Evolutionary conservation across 495 filamentous ascomycete genomes (phyloP).

Genomic region (Xanthoparmelia taractica): DNA sequence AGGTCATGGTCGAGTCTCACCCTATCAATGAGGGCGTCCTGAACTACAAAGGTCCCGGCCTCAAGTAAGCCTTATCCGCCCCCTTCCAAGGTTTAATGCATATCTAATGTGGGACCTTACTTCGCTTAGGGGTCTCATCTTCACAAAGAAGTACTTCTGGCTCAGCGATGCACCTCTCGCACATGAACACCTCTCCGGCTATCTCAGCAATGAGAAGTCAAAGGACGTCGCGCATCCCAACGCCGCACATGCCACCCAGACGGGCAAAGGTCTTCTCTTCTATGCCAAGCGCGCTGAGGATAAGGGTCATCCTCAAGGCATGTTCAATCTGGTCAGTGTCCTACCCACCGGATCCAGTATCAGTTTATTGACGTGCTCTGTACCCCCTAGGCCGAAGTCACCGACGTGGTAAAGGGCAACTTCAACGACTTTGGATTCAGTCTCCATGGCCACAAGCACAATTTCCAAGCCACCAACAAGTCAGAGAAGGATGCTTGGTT

Average conservation of each 20-base stretch:
- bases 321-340: slow-evolving; percentile 71
- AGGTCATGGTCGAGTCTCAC: slow-evolving; percentile 49
- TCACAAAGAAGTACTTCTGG: slow-evolving; percentile 84
- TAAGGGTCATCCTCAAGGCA: slow-evolving; percentile 69
- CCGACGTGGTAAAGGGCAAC: slow-evolving; percentile 67
- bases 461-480: slow-evolving; percentile 66
- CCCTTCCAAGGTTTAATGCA: slow-evolving; percentile 12
- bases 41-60: slow-evolving; percentile 80
- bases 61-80: slow-evolving; percentile 62
- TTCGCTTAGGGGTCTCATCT: slow-evolving; percentile 49
- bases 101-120: background rate
- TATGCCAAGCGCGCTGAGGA: slow-evolving; percentile 78
- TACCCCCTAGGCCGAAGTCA: slow-evolving; percentile 60
- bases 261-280: slow-evolving; percentile 92
- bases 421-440: slow-evolving; percentile 76
- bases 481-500: slow-evolving; percentile 90
- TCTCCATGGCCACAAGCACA: slow-evolving; percentile 78
- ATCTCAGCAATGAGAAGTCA: slow-evolving; percentile 81
- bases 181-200: slow-evolving; percentile 61
- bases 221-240: slow-evolving; percentile 65
- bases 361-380: background rate
- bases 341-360: background rate
- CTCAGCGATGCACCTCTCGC: slow-evolving; percentile 77
- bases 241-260: slow-evolving; percentile 81
- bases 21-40: slow-evolving; percentile 68